Percentiles rank a stretch among this genome's conserved stretches.
These are phyloP conservation scores for Talaromyces funiculosus DNA, from an alignment of 2,329 filamentous ascomycete genomes.

Conservation along the genomic window DNA sequence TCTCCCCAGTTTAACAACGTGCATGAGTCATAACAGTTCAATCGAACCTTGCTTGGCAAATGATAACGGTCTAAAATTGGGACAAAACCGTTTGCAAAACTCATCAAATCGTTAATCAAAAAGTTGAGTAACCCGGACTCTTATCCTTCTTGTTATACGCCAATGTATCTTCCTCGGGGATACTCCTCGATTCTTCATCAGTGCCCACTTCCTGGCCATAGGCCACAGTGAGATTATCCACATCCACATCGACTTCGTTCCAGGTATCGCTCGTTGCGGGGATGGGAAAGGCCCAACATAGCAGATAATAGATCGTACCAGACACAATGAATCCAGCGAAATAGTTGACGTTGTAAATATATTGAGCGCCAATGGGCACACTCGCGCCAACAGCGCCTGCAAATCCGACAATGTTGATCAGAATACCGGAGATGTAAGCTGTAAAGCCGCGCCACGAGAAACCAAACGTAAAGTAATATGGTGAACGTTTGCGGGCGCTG, in stretches of 20 bases:
- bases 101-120: constrained; percentile 6
- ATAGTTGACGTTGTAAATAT: constrained; percentile 88
- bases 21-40: not conserved
- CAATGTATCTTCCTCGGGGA: constrained; percentile 9
- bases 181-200: constrained; percentile 19
- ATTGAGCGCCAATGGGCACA: constrained; percentile 72
- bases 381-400: constrained; percentile 67
- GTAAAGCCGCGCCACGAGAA: constrained; percentile 78
- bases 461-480: constrained; percentile 72
- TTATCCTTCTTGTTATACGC: constrained; percentile 14
- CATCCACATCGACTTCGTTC: constrained; percentile 61
- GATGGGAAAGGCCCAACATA: constrained; percentile 66
- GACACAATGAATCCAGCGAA: constrained; percentile 77
- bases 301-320: constrained; percentile 58
- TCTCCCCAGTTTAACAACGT: not conserved
- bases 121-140: constrained; percentile 12
- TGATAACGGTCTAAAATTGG: not conserved
- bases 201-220: constrained; percentile 29
- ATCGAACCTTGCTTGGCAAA: too few species aligned
- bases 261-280: constrained; percentile 69
- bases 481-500: constrained; percentile 50
- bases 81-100: too few species aligned
- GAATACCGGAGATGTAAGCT: constrained; percentile 75
- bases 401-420: constrained; percentile 90
- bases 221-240: constrained; percentile 25